phyloP scores from a whole-genome alignment of 306 rosid species.

The Calophaca sinica region DNA sequence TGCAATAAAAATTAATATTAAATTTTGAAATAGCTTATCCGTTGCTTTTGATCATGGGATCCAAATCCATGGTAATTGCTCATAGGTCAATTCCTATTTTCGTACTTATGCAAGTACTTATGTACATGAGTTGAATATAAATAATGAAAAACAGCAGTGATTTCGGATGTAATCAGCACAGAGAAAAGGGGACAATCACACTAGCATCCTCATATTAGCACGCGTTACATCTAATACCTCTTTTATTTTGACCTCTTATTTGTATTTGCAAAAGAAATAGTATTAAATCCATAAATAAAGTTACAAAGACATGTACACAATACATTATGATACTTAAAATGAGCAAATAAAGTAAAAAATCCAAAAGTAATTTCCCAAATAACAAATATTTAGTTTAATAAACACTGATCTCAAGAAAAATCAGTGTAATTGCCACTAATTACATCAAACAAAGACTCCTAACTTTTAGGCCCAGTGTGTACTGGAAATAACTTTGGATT shows the following conservation, averaged over 20 bases:
- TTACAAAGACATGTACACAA: neutral
- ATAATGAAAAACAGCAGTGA: no score
- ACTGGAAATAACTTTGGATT: neutral
- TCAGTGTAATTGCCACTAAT: neutral
- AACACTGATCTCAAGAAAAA: neutral
- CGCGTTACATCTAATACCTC: neutral
- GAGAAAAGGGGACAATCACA: neutral
- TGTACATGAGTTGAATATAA: no score
- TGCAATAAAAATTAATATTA: no score
- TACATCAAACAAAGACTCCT: no score
- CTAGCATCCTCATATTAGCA: neutral
- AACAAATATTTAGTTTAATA: neutral
- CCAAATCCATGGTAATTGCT: no score
- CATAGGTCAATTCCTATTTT: no score
- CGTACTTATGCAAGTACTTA: no score
- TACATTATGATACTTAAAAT: neutral
- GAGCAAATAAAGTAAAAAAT: neutral
- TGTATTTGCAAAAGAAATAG: neutral
- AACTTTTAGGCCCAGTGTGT: neutral
- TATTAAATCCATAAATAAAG: constrained; percentile 13
- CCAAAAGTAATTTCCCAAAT: neutral
- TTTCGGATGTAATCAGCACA: neutral
- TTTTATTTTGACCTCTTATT: neutral
- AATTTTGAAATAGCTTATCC: no score
- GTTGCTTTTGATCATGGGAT: no score